Conservation (phyloP, 192 early-diverging fungal species). For the Linnemannia hyalina region DNA sequence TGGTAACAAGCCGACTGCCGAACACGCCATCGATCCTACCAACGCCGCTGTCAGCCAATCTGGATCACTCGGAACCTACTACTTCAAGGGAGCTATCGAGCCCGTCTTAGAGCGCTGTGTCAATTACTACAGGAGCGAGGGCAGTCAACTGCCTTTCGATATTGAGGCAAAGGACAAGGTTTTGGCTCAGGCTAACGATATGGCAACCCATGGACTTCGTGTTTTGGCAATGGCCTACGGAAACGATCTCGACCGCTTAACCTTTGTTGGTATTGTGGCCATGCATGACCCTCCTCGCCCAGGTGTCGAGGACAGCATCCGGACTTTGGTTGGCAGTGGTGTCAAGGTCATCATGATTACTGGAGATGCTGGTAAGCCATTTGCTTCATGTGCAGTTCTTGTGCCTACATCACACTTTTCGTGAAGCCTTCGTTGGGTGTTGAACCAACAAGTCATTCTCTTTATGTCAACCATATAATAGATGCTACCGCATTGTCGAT, state of each 20-base stretch:
- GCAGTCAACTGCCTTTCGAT: conserved; percentile 67
- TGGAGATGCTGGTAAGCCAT: conserved; percentile 81
- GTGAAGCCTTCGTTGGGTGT: no score
- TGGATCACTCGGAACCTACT: conserved; percentile 53
- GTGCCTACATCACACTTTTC: neutral
- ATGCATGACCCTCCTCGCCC: conserved; percentile 95
- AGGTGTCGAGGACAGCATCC: conserved; percentile 82
- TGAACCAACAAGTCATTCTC: conserved; percentile 34
- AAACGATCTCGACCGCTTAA: conserved; percentile 62
- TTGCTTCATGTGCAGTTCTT: neutral
- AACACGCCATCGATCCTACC: conserved; percentile 49
- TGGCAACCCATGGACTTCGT: conserved; percentile 85
- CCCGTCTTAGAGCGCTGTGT: conserved; percentile 79
- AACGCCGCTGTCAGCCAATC: conserved; percentile 50
- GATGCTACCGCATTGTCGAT: conserved; percentile 92
- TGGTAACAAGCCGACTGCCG: conserved; percentile 36
- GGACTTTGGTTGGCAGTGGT: conserved; percentile 77
- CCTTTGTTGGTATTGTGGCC: conserved; percentile 87
- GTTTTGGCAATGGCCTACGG: conserved; percentile 90
- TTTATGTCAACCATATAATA: neutral
- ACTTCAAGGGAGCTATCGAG: conserved; percentile 93
- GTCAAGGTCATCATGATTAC: conserved; percentile 98
- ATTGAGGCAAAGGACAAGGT: conserved; percentile 70
- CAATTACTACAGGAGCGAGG: conserved; percentile 69
- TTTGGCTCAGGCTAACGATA: conserved; percentile 68